Conservation (phyloP, 139 green algal genomes). For the Tetraselmis striata region DNA sequence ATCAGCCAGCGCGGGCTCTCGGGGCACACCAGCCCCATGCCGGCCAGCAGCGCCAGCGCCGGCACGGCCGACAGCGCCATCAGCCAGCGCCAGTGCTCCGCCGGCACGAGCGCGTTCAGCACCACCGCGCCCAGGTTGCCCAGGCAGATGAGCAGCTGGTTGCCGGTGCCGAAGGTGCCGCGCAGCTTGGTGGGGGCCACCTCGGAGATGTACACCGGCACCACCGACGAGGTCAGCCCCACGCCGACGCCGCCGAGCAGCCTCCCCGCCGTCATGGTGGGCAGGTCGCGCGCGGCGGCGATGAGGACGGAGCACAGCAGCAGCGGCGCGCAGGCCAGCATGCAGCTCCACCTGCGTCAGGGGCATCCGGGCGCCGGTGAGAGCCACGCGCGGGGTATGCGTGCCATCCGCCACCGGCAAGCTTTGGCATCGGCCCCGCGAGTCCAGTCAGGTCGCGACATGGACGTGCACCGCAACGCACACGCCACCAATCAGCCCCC, state of each 20-base stretch:
- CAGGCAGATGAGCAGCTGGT: slow-evolving; percentile 95
- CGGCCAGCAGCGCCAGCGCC: slow-evolving; percentile 38
- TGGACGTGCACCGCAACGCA: too few relatives aligned
- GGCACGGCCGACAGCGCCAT: slow-evolving; percentile 70
- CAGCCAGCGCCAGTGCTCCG: slow-evolving; percentile 73
- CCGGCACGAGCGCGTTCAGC: slow-evolving; percentile 70
- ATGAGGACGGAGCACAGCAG: slow-evolving; percentile 63
- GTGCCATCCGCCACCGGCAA: too few relatives aligned
- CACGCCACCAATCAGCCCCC: too few relatives aligned
- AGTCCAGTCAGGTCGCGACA: too few relatives aligned
- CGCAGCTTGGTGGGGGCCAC: slow-evolving; percentile 74
- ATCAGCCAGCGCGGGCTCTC: slow-evolving; percentile 81
- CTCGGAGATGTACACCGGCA: slow-evolving; percentile 93
- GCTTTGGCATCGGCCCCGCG: too few relatives aligned
- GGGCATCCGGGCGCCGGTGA: too few relatives aligned
- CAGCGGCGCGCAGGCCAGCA: slow-evolving; percentile 63
- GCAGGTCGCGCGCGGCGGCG: slow-evolving; percentile 46
- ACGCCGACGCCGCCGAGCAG: slow-evolving; percentile 82
- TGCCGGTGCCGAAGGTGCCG: slow-evolving; percentile 78
- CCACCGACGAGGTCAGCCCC: slow-evolving; percentile 79
- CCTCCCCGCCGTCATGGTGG: slow-evolving; percentile 66
- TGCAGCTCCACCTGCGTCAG: neutral
- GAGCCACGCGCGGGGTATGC: too few relatives aligned
- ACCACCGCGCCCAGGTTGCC: slow-evolving; percentile 89
- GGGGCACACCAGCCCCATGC: slow-evolving; percentile 31